Percentiles rank a stretch among this genome's conserved stretches.
Evolutionary conservation across 2,329 filamentous ascomycete genomes (phyloP).

Genomic region (Cercospora sesami): DNA sequence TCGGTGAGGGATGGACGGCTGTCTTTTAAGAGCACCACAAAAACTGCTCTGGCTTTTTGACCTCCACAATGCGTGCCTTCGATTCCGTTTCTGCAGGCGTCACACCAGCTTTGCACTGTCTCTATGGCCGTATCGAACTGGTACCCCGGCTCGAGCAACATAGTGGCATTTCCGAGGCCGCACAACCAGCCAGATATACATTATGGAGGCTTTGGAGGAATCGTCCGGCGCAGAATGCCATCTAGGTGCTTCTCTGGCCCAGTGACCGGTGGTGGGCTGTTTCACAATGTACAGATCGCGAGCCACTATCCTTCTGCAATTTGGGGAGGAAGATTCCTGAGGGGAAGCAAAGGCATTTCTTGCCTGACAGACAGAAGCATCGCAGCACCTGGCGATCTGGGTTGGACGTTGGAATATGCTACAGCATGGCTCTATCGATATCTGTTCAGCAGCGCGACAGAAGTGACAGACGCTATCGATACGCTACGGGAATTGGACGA

Average conservation of each 20-base stretch:
- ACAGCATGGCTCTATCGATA: constrained; percentile 43
- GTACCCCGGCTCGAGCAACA: constrained; percentile 7
- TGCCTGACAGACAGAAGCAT: constrained; percentile 28
- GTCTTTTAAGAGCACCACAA: not conserved
- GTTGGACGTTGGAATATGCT: constrained; percentile 47
- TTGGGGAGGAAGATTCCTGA: constrained; percentile 1
- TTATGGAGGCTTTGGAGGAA: not conserved
- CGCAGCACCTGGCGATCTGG: constrained; percentile 35
- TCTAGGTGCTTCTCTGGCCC: not conserved
- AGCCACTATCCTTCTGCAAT: not conserved
- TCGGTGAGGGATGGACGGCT: not conserved
- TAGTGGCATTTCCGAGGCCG: constrained; percentile 4
- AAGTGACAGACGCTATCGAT: constrained; percentile 34
- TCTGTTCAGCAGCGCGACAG: constrained; percentile 32
- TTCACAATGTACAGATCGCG: constrained; percentile 1
- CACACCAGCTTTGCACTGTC: not conserved
- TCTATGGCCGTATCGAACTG: constrained; percentile 5
- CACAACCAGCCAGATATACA: constrained; percentile 11
- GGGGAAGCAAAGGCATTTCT: constrained; percentile 13
- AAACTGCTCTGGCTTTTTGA: not conserved
- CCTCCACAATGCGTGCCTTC: not conserved
- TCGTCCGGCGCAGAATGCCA: not conserved
- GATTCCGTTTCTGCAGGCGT: not conserved
- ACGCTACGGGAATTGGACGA: constrained; percentile 30
- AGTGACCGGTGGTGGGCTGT: not conserved